These are phyloP conservation scores for Solanum ahanhuiri DNA, from an alignment of 257 asterid genomes.

Conservation along the genomic window DNA sequence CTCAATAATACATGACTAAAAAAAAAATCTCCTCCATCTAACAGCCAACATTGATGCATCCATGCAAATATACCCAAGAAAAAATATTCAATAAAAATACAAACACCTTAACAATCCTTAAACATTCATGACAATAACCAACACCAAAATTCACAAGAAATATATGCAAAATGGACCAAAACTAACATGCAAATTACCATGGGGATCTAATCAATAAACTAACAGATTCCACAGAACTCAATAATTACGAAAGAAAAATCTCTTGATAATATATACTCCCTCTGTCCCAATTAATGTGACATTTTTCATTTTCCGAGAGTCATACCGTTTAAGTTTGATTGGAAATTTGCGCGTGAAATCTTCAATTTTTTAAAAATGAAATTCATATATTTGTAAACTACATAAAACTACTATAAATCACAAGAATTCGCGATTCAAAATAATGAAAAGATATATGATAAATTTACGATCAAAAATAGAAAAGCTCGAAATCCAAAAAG, in stretches of 20 bases:
- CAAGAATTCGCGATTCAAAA: too few relatives aligned
- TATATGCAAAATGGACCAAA: background rate
- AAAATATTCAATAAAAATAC: background rate
- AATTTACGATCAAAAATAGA: too few relatives aligned
- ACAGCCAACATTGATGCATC: background rate
- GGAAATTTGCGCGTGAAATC: too few relatives aligned
- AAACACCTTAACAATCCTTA: background rate
- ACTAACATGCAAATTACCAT: background rate
- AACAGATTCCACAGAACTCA: background rate
- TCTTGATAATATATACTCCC: too few relatives aligned
- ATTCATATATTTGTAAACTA: too few relatives aligned
- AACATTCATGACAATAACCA: background rate
- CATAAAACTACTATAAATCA: too few relatives aligned
- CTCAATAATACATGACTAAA: background rate
- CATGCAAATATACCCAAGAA: background rate
- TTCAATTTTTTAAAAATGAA: too few relatives aligned
- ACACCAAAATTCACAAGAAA: background rate
- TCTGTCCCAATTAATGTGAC: too few relatives aligned
- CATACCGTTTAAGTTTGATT: too few relatives aligned
- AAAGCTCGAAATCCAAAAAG: rapidly evolving
- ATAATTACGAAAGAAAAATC: background rate
- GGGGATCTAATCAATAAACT: background rate
- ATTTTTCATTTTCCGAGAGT: too few relatives aligned
- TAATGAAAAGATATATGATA: too few relatives aligned
- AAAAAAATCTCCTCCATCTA: background rate